A percentile compares a stretch with the other conserved stretches of the same genome.
These are phyloP conservation scores for Pezicula rhizophila DNA, from an alignment of 2,329 filamentous ascomycete species.

Conservation along the genomic window DNA sequence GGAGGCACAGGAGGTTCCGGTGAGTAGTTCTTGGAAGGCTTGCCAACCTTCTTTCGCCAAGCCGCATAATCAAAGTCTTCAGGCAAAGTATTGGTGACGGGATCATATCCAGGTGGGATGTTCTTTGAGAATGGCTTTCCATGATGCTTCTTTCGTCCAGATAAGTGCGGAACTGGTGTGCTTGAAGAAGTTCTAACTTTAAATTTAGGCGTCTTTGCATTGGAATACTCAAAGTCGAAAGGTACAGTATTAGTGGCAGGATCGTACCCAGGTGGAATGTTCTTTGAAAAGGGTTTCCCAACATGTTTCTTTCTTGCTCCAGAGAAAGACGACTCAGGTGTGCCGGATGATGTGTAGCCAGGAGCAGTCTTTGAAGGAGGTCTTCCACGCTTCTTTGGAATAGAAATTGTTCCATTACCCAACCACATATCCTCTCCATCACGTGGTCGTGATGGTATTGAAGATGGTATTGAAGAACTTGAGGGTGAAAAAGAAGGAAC, in stretches of 20 bases:
- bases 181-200: not conserved
- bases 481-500: not conserved
- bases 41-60: conserved; percentile 14
- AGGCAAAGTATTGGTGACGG: not conserved
- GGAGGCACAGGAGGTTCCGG: conserved; percentile 7
- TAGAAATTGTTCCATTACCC: not conserved
- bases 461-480: not conserved
- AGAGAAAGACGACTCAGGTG: not conserved
- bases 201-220: conserved; percentile 12
- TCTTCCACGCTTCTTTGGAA: conserved; percentile 5
- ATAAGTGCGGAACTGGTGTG: not conserved
- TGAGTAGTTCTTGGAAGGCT: conserved; percentile 8
- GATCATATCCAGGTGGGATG: not conserved
- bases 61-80: not conserved
- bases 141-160: not conserved
- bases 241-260: not conserved
- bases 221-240: not conserved
- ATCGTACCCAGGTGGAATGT: not conserved
- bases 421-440: not conserved
- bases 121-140: not conserved
- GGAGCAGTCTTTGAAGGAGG: not conserved
- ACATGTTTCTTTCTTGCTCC: not conserved
- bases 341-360: too few relatives aligned
- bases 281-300: not conserved
- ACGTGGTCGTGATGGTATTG: not conserved